Evolutionary conservation across 1,284 basidiomycete species (phyloP), one percentile per base, ranked within the genome.

Genomic region (Trichosporon asahii): DNA sequence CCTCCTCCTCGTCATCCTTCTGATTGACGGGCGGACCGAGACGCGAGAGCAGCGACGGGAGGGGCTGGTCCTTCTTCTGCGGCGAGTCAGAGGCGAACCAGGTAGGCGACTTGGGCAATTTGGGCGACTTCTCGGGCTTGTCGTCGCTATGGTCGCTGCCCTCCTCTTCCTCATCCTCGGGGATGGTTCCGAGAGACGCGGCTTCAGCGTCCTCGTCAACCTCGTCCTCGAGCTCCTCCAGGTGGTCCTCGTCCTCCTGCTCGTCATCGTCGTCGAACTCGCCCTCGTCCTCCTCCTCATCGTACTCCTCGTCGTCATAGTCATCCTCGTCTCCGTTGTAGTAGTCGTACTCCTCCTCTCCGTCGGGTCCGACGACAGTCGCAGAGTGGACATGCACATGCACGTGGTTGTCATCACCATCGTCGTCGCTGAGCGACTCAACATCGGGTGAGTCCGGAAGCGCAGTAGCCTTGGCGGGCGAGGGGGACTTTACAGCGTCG

Each of bases 51-150:
- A 53, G 61, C 2, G 66, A 70, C 5, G 66, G 65, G 37, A 57
- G 12, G 23, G 40, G 37, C 25, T 57, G 27, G 12, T 61, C 27
- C 57, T 33, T 29, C 27, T 61, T 29, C 57, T 31, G 29, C 7
- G 27, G 29, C 12, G 66, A 27, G 7, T 44, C 25, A 11, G 21
- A 37, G 8, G 71, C 72, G 46, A 76, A 79, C 78, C 77, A 79
- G 21, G 80, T 77, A 18, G 79, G 79, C 11, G 79, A 81, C 64
- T 76, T 77, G 2, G 72, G 68, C 12, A 67, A 70, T 27, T 68
- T 37, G 66, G 27, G 61, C 25, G 27, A 44, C 25, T 29, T 64
- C 8, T 65, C 72, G 44, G 35, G 67, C 6, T 67, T 64, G 23
- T 57, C 67, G 25, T 68, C 71, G 23, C 37, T 70, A 9, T 64